Base-by-base conservation (phyloP, 345 rosid genomes). In the Streptanthus diversifolius region DNA sequence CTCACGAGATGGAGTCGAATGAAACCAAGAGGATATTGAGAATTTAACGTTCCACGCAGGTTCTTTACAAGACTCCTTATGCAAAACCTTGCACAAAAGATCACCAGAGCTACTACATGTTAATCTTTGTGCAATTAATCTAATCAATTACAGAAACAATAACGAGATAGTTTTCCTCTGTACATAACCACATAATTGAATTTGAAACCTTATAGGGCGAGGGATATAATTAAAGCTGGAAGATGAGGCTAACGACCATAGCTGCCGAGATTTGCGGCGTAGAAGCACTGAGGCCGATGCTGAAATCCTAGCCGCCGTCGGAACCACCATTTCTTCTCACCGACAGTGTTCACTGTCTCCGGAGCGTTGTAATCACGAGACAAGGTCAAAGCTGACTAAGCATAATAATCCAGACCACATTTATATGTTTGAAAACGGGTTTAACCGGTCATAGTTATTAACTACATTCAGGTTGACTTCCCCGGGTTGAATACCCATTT, bases 51-150 rank as follows among this genome's bases (percentile, higher is more conserved):
- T 51, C 48, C 54, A 36, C 5, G 17, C 19, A 40, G 80, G 44
- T 55, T 9, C 45, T 56, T 63, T 21, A 49, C 39, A 17, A 63
- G 70, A 53, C 68, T 62, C 75, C 66, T 49, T 66, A 58, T 72
- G 80, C 79, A 83, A 71, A 79, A 77, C 89, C 92, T 90, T 90
- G 93, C 86, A 79, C 71, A 82, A 25, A 65, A 64, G 70, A 85
- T 77, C 61, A 82, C 68, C 74, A 82, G 83, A 81, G 79, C 90
- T 87, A 87, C 85, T 39, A 76, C 84, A 60, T 82, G 86, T 60
- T 56, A 67, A 53, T 47, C 40, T 35, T 18, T 63, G 3, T 22
- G 25, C 1, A 22, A 22, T 22, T 22, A 22, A 22, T 3, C 25
- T n/a, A n/a, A n/a, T n/a, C n/a, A n/a, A n/a, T n/a, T n/a, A n/a